Base-by-base conservation (phyloP, 352 stramenopile genomes). In the Globisporangium spiculum region DNA sequence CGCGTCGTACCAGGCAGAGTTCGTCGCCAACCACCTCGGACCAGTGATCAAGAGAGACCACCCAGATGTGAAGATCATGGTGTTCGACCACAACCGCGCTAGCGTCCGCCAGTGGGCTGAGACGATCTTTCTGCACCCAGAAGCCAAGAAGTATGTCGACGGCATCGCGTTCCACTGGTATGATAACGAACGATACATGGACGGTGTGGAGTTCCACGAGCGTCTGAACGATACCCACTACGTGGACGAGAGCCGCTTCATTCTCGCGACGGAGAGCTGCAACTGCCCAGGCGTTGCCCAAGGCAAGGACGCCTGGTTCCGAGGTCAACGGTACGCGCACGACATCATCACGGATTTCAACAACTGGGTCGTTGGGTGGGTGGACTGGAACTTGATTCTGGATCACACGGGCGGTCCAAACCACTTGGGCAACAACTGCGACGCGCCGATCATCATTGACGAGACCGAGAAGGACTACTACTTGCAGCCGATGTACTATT, bases 141-240 rank as follows among this genome's bases (percentile, higher is more conserved):
- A 75, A 30, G 86, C 81, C 3, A 73, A 54, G 4, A 52, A 92
- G 64, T 98, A 92, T 68, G 80, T 98, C 1, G 89, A 97, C 32
- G 93, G 93, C 34, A 94, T 97, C 63, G 91, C 88, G 12, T 96
- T 97, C 69, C 93, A 98, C 75, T 98, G 92, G 89, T 96, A 97
- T 63, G 73, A 79, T 48, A 66, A 76, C 44, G 78, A 82, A 44
- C 83, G 79, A 44, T 82, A 84, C 65, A 83, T 93, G 77, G 87
- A 93, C 57, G 84, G 83, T 32, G 83, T 92, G 32, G 75, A 81
- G 58, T 90, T 87, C 67, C 80, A 89, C 66, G 86, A 91, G 48
- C 81, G 76, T 7, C 59, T 94, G 18, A 94, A 91, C 60, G 84
- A 92, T 50, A 93, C 81, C 38, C 84, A 93, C 63, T 83, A 80